Evolutionary conservation across 1,284 basidiomycete genomes (phyloP), one percentile per base, ranked within the genome.

Genomic region (Trichosporon sp.): DNA sequence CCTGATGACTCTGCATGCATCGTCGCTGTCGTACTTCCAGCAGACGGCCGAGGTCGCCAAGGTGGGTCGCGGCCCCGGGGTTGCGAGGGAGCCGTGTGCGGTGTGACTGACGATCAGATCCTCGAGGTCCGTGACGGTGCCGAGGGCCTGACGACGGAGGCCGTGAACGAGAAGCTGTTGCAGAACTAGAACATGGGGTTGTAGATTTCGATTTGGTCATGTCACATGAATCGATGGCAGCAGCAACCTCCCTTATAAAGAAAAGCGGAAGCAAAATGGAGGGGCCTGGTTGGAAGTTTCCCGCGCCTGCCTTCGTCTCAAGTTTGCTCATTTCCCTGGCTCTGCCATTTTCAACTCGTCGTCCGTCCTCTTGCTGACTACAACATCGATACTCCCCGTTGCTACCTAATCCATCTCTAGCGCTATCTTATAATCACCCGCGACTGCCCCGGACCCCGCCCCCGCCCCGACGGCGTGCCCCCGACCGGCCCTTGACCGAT

Each of bases 1-100:
- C 35, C 84, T 92, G 71, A 85, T 92, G 79, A 95, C 92, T 1
- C 85, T 95, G 5, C 91, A 95, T 74, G 92, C 93, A 1, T 93
- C 91, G 71, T 90, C 91, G 1, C 85, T 93, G 60, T 83, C 90
- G 18, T 88, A 91, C 74, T 95, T 95, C 82, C 91, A 94, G 80
- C 86, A 85, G 64, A 88, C 88, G 53, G 84, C 82, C 11, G 76
- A 83, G 62, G 78, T 81, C 18, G 75, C 74, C 38, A 82, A 83
- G 74, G 83, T 84, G 42, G 38, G 18, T 42, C 18, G 38, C 18
- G 38, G 38, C 18, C n/a, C n/a, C n/a, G n/a, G n/a, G n/a, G n/a
- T n/a, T n/a, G n/a, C n/a, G n/a, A n/a, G n/a, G n/a, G n/a, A n/a
- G n/a, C 23, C 2, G 38, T 15, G 7, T 25, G 6, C 6, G 35